These are phyloP conservation scores for Colletotrichum destructivum DNA, from an alignment of 2,329 filamentous ascomycete genomes.

Conservation along the genomic window DNA sequence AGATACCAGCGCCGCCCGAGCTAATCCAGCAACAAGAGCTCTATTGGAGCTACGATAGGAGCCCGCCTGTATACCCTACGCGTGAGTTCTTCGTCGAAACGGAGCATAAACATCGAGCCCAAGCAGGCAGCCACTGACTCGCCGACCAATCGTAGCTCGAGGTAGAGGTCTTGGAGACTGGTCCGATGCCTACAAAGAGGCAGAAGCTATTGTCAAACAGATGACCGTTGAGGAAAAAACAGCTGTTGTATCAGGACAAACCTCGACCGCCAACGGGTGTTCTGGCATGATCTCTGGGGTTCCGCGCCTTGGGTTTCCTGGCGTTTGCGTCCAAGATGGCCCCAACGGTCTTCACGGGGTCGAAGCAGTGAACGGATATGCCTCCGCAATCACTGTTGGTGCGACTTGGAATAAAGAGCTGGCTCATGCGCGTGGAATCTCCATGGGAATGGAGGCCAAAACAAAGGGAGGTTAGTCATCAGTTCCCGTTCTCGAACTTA, in stretches of 20 bases:
- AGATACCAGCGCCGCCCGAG: too few species aligned
- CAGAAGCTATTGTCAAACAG: not conserved
- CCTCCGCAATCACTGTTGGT: constrained; percentile 78
- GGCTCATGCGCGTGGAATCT: constrained; percentile 75
- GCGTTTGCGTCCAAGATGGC: constrained; percentile 46
- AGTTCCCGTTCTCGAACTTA: too few species aligned
- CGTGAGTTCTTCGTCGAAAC: not conserved
- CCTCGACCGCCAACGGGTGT: not conserved
- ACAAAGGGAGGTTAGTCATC: constrained; percentile 73
- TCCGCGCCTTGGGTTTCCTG: not conserved
- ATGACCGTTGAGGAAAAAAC: not conserved
- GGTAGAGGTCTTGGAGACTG: not conserved
- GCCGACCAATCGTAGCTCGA: not conserved
- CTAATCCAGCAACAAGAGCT: too few species aligned
- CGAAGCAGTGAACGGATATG: constrained; percentile 65
- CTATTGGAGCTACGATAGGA: not conserved
- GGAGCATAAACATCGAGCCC: too few species aligned
- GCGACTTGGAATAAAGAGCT: constrained; percentile 80
- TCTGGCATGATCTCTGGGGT: not conserved
- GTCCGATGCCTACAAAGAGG: not conserved
- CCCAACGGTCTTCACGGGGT: not conserved
- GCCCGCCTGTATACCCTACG: not conserved
- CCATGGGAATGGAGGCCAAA: constrained; percentile 80
- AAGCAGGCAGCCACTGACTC: not conserved
- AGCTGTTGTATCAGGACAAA: not conserved